phyloP scores from a whole-genome alignment of 202 grass and related monocot genomes.

The Brachypodium distachyon region DNA sequence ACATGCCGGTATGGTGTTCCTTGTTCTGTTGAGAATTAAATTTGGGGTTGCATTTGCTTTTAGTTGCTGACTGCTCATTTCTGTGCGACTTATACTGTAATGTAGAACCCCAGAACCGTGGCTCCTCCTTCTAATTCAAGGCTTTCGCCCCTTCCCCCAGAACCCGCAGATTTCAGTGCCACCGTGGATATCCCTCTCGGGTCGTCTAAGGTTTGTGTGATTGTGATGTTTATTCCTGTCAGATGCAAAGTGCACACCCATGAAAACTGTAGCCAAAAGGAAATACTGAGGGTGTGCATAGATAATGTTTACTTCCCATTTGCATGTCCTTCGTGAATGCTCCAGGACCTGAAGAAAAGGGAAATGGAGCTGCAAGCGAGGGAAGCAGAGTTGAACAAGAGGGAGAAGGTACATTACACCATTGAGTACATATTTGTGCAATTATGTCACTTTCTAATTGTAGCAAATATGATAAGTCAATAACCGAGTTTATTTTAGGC shows the following conservation, averaged over 20 bases:
- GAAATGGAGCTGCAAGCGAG: conserved; percentile 92
- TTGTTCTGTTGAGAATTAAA: not conserved
- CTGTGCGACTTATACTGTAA: conserved; percentile 4
- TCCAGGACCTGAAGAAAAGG: conserved; percentile 86
- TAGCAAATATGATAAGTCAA: not conserved
- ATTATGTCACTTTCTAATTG: not conserved
- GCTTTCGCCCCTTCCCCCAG: conserved; percentile 80
- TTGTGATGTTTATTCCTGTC: not conserved
- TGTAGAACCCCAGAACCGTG: conserved; percentile 64
- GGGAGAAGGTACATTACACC: conserved; percentile 87
- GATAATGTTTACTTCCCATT: not conserved
- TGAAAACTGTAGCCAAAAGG: not conserved
- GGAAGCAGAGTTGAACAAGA: conserved; percentile 86
- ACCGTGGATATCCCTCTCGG: conserved; percentile 85
- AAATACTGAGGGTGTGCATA: not conserved
- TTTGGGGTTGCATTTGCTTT: not conserved
- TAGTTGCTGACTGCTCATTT: not conserved
- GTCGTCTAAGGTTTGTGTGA: conserved; percentile 42
- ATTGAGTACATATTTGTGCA: not conserved
- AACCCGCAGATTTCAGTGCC: conserved; percentile 72
- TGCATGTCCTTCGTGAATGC: conserved; percentile 5
- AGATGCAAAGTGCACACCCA: not conserved
- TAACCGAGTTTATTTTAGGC: not conserved
- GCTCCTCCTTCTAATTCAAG: conserved; percentile 61
- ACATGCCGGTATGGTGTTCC: conserved; percentile 40